Base-by-base conservation (phyloP, 768 basidiomycete species). In the Lactarius evosmus region DNA sequence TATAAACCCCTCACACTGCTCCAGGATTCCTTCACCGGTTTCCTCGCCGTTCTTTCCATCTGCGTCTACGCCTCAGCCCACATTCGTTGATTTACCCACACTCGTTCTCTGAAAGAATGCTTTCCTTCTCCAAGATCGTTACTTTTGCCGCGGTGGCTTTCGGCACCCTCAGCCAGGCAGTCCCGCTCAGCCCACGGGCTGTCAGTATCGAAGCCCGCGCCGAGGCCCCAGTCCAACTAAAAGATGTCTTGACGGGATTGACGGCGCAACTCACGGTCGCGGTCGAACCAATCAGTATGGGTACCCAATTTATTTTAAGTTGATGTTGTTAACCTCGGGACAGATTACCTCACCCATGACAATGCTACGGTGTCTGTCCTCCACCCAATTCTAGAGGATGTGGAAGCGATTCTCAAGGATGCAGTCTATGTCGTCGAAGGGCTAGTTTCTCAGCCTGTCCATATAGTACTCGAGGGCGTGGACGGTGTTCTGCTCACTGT, bases 401-500 rank as follows among this genome's bases (percentile, higher is more conserved):
- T 78, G 65, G 69, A 72, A 62, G 50, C 11, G 25, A 36, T 69
- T 30, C 56, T 78, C 33, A 58, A 56, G 19, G 61, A 38, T 27
- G 74, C 73, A 2, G 29, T 74, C 54, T 36, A 58, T 32, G 33
- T 67, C 14, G 64, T 78, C 29, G 32, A 75, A 49, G 68, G 25
- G 7, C 73, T 78, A 56, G 64, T 65, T 38, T 72, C 72, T 44
- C 33, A 65, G 36, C 63, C 72, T 1, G 8, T 60, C 1, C 65
- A 63, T 4, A 65, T 70, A 9, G 70, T 79, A 64, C 62, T 77
- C 61, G 69, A 68, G 6, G 52, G 69, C 25, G 67, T 65, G 30
- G 62, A 69, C 1, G 73, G 69, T 9, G 72, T 61, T 6, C 32
- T 58, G 40, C 46, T 75, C 69, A 72, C 72, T 7, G 72, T 76